Base-by-base conservation (phyloP, 2,329 filamentous ascomycete genomes). In the Phoma sp. region DNA sequence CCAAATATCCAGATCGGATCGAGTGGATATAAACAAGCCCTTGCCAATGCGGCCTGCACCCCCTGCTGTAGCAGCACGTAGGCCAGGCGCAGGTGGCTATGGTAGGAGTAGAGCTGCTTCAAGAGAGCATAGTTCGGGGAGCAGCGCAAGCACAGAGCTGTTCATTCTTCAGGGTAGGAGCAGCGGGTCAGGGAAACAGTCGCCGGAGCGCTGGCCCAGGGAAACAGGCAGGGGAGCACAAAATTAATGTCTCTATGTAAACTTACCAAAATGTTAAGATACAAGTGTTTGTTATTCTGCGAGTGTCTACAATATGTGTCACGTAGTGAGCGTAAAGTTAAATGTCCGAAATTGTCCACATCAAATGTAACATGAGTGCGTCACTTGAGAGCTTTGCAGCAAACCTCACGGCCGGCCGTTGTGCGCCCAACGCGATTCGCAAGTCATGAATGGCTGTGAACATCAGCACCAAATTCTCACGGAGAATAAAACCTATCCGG, bases 111-210 rank as follows among this genome's bases (percentile, higher is more conserved):
- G 51, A 15, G 14, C 30, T 18, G 20, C 33, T n/a, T 54, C 51
- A 3, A 38, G 39, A 15, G 51, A 54, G 18, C 32, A 45, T 3
- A 54, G 51, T n/a, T 6, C 33, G 7, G 36, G 43, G 10, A 54
- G 51, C 7, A 48, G 45, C 5, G 51, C 32, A 15, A 54, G 51
- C n/a, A 54, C 38, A 7, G 51, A 48, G 17, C 29, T 48, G 26
- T 54, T 54, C 17, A 54, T 54, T 11, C n/a, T 54, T 14, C 43
- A 54, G 23, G 51, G 51, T 18, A 26, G 38, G 28, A 17, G 14
- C 0, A 34, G 42, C n/a, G 37, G 15, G 17, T 45, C 43, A 0
- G 43, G 32, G 4, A 53, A 47, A 18, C 38, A 42, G 15, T 53
- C 38, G 4, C 50, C 32, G 10, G 47, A 51, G 32, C 29, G 53